A percentile compares a stretch with the other conserved stretches of the same genome.
Conservation (phyloP, 2,329 filamentous ascomycete genomes). For the Penicillium sp. region DNA sequence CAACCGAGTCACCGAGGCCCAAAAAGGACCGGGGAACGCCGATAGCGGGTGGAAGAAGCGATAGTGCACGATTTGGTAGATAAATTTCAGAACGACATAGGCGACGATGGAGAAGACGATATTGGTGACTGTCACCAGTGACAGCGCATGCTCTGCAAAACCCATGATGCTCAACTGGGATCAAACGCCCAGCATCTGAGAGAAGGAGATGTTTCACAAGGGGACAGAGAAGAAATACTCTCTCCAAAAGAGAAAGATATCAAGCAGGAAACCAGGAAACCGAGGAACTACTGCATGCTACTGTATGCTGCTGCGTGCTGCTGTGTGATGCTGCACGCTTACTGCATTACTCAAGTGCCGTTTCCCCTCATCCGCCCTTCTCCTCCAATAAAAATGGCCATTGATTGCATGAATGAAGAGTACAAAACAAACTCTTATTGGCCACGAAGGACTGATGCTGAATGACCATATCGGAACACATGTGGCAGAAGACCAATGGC, state of each 20-base stretch:
- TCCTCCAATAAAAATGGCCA: not conserved
- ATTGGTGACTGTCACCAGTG: slow-evolving; percentile 35
- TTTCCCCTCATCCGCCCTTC: not conserved
- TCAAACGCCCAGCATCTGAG: slow-evolving; percentile 18
- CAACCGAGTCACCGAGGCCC: slow-evolving; percentile 57
- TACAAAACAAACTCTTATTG: not conserved
- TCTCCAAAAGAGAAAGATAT: not conserved
- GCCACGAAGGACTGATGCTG: not conserved
- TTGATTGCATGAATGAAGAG: not conserved
- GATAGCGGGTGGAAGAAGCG: slow-evolving; percentile 57
- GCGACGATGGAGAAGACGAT: slow-evolving; percentile 26
- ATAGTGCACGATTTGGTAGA: slow-evolving; percentile 48
- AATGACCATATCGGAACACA: not conserved
- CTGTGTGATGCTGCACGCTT: no score
- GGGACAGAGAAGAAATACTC: not conserved
- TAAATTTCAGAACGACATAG: slow-evolving; percentile 31
- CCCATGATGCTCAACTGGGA: slow-evolving; percentile 28
- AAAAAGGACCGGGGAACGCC: slow-evolving; percentile 60
- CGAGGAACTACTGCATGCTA: not conserved
- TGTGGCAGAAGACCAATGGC: not conserved
- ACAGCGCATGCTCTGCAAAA: slow-evolving; percentile 29
- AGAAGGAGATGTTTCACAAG: slow-evolving; percentile 1
- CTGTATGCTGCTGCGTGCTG: no score
- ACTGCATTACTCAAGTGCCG: no score
- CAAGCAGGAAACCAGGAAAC: not conserved